These are phyloP conservation scores for Athelia sp. DNA, from an alignment of 1,284 basidiomycete genomes.

Conservation along the genomic window DNA sequence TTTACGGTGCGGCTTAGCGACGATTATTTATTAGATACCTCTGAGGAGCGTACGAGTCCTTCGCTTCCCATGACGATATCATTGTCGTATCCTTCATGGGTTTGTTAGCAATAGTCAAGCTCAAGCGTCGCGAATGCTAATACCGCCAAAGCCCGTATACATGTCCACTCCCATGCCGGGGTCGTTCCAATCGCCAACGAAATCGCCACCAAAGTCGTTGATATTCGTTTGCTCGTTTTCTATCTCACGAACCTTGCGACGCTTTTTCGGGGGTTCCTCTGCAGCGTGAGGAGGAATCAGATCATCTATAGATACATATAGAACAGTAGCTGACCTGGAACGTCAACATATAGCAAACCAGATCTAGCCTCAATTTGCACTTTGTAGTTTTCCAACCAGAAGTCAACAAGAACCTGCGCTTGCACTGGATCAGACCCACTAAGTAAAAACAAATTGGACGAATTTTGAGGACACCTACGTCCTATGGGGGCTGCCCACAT, in stretches of 20 bases:
- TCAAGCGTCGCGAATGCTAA: neutral
- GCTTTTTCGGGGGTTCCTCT: slow-evolving; percentile 35
- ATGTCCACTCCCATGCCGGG: slow-evolving; percentile 12
- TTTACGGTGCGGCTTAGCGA: no score
- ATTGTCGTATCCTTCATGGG: neutral
- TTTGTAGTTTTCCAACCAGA: slow-evolving; percentile 69
- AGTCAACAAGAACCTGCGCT: slow-evolving; percentile 57
- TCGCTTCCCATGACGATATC: slow-evolving; percentile 8
- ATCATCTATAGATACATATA: neutral
- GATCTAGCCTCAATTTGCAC: slow-evolving; percentile 60
- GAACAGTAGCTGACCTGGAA: slow-evolving; percentile 21
- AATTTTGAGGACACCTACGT: slow-evolving; percentile 37
- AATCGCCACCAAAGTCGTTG: slow-evolving; percentile 5
- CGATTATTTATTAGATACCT: slow-evolving; percentile 34
- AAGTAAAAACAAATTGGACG: no score
- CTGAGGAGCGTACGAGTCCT: slow-evolving; percentile 54
- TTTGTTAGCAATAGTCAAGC: no score
- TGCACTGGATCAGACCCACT: slow-evolving; percentile 53
- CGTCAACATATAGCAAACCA: slow-evolving; percentile 38
- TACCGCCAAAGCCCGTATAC: slow-evolving; percentile 21
- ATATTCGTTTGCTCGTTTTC: slow-evolving; percentile 6
- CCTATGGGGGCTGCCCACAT: slow-evolving; percentile 64
- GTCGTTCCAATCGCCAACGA: slow-evolving; percentile 9
- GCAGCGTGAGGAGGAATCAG: neutral
- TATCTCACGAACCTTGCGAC: slow-evolving; percentile 25